phyloP scores from a whole-genome alignment of 176 grass and related monocot genomes.

The Aegilops bicornis region DNA sequence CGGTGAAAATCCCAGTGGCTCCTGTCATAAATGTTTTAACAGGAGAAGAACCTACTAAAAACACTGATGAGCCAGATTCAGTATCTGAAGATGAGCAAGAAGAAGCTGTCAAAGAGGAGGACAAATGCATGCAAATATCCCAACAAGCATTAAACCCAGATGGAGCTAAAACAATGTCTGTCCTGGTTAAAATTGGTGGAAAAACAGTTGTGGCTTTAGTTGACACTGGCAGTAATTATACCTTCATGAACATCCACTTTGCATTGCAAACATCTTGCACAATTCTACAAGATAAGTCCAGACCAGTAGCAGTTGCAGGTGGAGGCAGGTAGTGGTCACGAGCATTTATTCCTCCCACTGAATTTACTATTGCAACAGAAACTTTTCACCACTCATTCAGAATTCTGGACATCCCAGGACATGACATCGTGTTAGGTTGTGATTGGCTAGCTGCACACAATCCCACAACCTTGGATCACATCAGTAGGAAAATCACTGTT shows the following conservation, averaged over 20 bases:
- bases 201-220: neutral
- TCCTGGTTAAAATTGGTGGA: neutral
- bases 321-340: no score
- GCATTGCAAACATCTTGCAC: neutral
- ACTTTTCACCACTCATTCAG: neutral
- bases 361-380: no score
- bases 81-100: no score
- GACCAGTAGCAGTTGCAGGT: neutral
- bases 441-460: neutral
- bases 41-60: no score
- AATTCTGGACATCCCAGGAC: neutral
- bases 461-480: no score
- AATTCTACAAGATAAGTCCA: neutral
- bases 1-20: neutral
- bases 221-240: neutral
- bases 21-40: neutral
- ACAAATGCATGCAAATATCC: neutral
- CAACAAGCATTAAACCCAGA: rapidly evolving
- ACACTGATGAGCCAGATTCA: no score
- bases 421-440: neutral
- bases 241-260: neutral
- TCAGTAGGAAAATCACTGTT: no score
- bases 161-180: neutral
- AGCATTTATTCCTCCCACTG: no score
- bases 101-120: no score